Base-by-base conservation (phyloP, 257 asterid genomes). In the Solanum appendiculatum region DNA sequence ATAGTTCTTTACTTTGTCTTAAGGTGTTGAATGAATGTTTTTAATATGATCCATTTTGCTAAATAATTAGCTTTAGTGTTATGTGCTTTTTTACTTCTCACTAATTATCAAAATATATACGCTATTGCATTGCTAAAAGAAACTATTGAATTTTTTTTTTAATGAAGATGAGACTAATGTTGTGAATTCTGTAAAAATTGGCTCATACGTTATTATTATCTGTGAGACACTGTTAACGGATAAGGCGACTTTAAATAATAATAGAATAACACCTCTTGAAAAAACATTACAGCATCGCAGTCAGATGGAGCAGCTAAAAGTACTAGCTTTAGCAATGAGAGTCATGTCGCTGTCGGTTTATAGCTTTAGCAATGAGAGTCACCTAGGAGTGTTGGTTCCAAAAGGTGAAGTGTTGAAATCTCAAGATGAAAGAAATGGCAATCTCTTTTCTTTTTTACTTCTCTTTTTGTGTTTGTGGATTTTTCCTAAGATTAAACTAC, bases 341-440 rank as follows among this genome's bases (percentile, higher is more conserved):
- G n/a, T n/a, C n/a, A n/a, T n/a, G n/a, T n/a, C n/a, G 40, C 11
- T 90, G 86, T 84, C 89, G 73, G 86, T 89, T 87, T 83, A 92
- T 83, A 88, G 83, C 86, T 46, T n/a, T n/a, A n/a, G n/a, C n/a
- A 90, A 90, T 92, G 90, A 89, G 91, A 87, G 88, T 29, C 5
- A 68, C 39, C 23, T 68, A 21, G 75, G 73, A 84, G 89, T 82
- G 86, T 83, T 23, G 44, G 74, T 44, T 27, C 21, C 31, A n/a
- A 46, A 77, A 60, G 78, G 73, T n/a, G 40, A 34, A 25, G 23
- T 56, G 16, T n/a, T 44, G 8, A 16, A 7, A 54, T 36, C 58
- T 58, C 88, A 86, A 86, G 78, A 78, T 40, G 90, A 81, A 89
- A 84, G 86, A 87, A 87, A 63, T 29, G 15, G 21, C 68, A 20